These are phyloP conservation scores for Ogataea allantospora DNA, from an alignment of 805 yeast species.

Conservation along the genomic window DNA sequence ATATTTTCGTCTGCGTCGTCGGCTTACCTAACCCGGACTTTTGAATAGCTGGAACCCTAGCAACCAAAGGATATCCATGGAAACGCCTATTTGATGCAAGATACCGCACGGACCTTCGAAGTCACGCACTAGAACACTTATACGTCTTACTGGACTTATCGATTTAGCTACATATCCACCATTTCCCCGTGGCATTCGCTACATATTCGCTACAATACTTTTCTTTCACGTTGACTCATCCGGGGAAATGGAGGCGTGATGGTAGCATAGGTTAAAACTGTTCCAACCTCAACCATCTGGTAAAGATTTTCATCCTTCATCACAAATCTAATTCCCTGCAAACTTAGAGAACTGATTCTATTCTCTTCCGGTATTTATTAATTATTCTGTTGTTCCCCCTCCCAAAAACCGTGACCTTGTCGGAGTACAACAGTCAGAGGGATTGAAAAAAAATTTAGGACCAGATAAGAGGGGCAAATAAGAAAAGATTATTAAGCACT, in stretches of 20 bases:
- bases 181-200: constrained; percentile 4
- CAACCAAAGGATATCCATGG: background rate
- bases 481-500: constrained; percentile 1
- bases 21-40: constrained; percentile 6
- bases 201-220: background rate
- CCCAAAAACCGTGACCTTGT: constrained; percentile 10
- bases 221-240: constrained; percentile 7
- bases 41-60: background rate
- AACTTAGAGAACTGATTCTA: background rate
- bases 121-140: too few relatives aligned
- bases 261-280: background rate
- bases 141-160: background rate
- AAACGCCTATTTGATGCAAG: background rate
- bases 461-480: constrained; percentile 8
- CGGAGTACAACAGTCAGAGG: constrained; percentile 9
- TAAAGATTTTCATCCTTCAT: too few relatives aligned
- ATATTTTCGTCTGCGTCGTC: too few relatives aligned
- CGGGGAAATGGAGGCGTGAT: constrained; percentile 8
- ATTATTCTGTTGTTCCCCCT: constrained; percentile 2
- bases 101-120: background rate
- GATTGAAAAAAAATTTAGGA: constrained; percentile 12
- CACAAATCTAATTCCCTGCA: too few relatives aligned
- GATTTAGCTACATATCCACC: background rate
- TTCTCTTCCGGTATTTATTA: background rate
- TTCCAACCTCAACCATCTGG: background rate